phyloP scores from a whole-genome alignment of 2,329 filamentous ascomycete species.

The Hypoxylon sp. region DNA sequence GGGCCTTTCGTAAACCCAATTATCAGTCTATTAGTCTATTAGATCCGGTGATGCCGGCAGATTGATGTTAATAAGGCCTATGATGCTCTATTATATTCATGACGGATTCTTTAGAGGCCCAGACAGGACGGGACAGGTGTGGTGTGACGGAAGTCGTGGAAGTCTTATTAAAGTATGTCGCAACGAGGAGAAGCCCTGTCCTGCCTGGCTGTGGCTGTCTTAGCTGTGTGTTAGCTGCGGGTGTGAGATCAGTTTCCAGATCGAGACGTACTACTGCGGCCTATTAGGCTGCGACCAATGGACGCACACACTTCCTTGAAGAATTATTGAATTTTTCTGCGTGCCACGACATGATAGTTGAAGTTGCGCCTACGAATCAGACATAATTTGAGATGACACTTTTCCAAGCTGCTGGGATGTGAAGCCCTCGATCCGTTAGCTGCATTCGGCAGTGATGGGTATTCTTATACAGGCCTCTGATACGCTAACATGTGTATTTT shows the following conservation, averaged over 20 bases:
- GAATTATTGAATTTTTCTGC: slow-evolving; percentile 5
- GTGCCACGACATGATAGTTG: background rate
- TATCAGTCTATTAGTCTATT: too few species aligned
- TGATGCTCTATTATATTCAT: background rate
- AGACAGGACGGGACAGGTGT: slow-evolving; percentile 1
- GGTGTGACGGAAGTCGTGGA: background rate
- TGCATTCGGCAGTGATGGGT: background rate
- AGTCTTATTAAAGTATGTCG: slow-evolving; percentile 17
- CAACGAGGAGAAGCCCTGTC: slow-evolving; percentile 1
- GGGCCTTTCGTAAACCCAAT: background rate
- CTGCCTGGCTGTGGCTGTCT: too few species aligned
- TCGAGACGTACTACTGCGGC: slow-evolving; percentile 9
- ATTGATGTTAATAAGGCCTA: too few species aligned
- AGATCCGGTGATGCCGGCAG: too few species aligned
- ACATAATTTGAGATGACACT: background rate
- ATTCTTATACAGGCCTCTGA: slow-evolving; percentile 2
- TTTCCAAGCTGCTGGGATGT: slow-evolving; percentile 20
- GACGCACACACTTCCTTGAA: background rate
- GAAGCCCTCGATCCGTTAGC: background rate
- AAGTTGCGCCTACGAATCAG: slow-evolving; percentile 17
- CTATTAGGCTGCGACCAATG: slow-evolving; percentile 6
- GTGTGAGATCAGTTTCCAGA: slow-evolving; percentile 7
- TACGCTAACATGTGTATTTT: slow-evolving; percentile 14
- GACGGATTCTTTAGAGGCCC: slow-evolving; percentile 1
- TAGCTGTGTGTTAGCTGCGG: slow-evolving; percentile 14